Evolutionary conservation across 305 asterid species (phyloP), one percentile per base, ranked within the genome.

Genomic region (Solanum aculeatissimum): DNA sequence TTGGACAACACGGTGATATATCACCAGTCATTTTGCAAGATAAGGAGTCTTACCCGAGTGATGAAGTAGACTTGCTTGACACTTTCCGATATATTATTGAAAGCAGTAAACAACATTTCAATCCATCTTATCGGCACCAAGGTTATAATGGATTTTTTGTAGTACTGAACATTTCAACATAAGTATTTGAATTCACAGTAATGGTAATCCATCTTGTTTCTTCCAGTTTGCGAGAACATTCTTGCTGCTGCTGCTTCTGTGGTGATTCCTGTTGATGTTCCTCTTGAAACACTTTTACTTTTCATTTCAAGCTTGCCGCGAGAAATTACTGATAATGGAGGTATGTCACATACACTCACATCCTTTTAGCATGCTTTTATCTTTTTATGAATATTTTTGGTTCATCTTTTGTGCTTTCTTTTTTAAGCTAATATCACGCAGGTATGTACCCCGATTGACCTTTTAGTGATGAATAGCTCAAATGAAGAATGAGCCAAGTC

Each of bases 61-160:
- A 90, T 68, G 93, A 84, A 85, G 91, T 88, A 53, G 88, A 91
- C 87, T 89, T 97, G 81, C 91, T 96, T 86, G 99, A 97, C 84
- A 86, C 87, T 88, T 90, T 94, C 72, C 93, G 98, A 35, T 97
- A 90, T 89, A 88, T 95, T 85, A 91, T 94, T 62, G 98, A 95
- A 87, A 90, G 94, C 87, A 92, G 98, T 86, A 97, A 93, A 90
- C 98, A 89, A 70, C 99, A 97, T 92, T 97, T 95, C 89, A 97
- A 97, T 87, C 91, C 94, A 62, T 90, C 90, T 86, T 97, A 97
- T 83, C 98, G 99, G 78, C 84, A 80, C 83, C 94, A 91, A 93
- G 99, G 99, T 95, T 82, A 60, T 78, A 55, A 70, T 84, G 77
- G 45, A 82, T 83, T 40, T 84, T 57, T 78, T 78, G 71, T 83